Evolutionary conservation across 208 protist genomes (phyloP), one percentile per base, ranked within the genome.

Genomic region (Wallacemonas sp.): DNA sequence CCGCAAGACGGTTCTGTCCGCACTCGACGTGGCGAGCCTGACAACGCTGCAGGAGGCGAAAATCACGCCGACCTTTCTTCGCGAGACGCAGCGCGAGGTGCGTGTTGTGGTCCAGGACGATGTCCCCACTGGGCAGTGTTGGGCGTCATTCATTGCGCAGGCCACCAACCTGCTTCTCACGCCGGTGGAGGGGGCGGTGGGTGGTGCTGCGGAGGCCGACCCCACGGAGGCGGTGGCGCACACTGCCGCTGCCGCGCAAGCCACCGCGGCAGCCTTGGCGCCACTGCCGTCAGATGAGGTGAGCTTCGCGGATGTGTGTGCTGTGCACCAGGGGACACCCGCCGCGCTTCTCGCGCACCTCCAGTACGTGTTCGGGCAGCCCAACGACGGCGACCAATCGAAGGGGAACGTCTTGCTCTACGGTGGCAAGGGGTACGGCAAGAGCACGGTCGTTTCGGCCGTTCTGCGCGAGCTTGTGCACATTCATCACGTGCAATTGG

Each of bases 351-450:
- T 66, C 22, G 22, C 33, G 4, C 44, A 37, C n/a, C 46, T 85
- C 41, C 61, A 71, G 19, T 60, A 80, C 29, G 65, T 90, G 29
- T 57, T 57, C 30, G 50, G 21, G 9, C 64, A 58, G 39, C 70
- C 54, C 39, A 85, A 90, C 52, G 85, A 94, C 55, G 85, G 78
- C 15, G 61, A 55, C 29, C 67, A 83, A 32, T 55, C 73, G 26
- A 32, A 48, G n/a, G 68, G 74, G 42, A 95, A 93, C 73, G 81
- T 95, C 21, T 71, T 96, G 1, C 39, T 96, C 4, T 91, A 81
- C 73, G 90, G 90, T 53, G 85, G 79, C 3, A 89, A 83, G 55
- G 90, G 90, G n/a, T 88, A 80, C 53, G 90, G 90, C 50, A 96
- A 93, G 78, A 85, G 77, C 41, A 75, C 85, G 46, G 45, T 96